Conservation (phyloP, 2,329 filamentous ascomycete genomes). For the Pyrenochaeta sp. region DNA sequence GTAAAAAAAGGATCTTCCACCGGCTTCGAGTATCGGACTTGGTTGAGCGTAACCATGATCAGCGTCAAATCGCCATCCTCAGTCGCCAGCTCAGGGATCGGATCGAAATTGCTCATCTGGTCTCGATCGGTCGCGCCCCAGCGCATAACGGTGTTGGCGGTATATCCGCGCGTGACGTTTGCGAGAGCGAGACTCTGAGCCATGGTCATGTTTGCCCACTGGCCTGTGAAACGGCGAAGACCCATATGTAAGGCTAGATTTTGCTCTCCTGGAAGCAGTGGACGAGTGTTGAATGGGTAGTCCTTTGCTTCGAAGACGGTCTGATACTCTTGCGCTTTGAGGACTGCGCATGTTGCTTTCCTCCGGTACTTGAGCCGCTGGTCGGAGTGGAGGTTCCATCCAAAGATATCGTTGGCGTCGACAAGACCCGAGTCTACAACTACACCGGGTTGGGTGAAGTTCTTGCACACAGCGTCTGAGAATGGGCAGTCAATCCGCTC, state of each 20-base stretch:
- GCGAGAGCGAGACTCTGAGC: constrained; percentile 5
- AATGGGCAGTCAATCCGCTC: constrained; percentile 7
- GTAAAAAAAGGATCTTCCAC: constrained; percentile 14
- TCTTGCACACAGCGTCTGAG: constrained; percentile 11
- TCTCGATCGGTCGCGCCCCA: constrained; percentile 3
- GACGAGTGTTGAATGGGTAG: constrained; percentile 9
- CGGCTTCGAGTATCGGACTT: constrained; percentile 6
- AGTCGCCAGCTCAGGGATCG: constrained; percentile 1
- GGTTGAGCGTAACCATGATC: constrained; percentile 5
- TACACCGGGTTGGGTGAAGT: constrained; percentile 3
- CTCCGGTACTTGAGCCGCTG: constrained; percentile 8
- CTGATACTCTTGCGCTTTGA: constrained; percentile 5
- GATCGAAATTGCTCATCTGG: neutral
- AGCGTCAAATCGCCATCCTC: constrained; percentile 1
- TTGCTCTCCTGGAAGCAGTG: constrained; percentile 4
- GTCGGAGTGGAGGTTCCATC: constrained; percentile 3
- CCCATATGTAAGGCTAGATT: constrained; percentile 6
- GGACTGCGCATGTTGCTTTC: constrained; percentile 6
- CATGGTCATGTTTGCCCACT: constrained; percentile 9
- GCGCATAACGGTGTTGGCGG: constrained; percentile 4
- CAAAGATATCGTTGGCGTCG: constrained; percentile 9
- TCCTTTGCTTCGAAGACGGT: constrained; percentile 5
- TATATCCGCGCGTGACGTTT: constrained; percentile 8
- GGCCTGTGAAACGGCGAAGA: constrained; percentile 1
- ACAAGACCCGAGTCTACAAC: constrained; percentile 10